Evolutionary conservation across 306 rosid species (phyloP), one percentile per base, ranked within the genome.

Genomic region (Fragaria iinumae): DNA sequence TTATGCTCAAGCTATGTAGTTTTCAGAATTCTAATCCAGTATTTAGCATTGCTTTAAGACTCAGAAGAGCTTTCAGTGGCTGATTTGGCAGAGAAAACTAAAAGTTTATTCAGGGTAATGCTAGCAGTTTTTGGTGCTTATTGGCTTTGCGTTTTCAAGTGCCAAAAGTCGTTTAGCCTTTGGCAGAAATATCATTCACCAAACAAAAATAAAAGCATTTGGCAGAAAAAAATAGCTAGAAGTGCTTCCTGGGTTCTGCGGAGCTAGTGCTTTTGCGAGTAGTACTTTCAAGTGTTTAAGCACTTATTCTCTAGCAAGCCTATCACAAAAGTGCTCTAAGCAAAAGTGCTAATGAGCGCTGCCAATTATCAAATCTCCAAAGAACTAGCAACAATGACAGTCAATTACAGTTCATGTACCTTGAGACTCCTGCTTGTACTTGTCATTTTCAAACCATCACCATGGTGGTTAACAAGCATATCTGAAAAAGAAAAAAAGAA

Each of bases 351-450:
- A 62, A 5, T 12, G 39, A 62, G 20, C 20, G 36, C 32, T 59
- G 36, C 36, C 32, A 4, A n/a, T 3, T 39, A 39, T 16, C 3
- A 32, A 16, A 64, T 34, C 36, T 16, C 9, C 16, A 16, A 64
- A 64, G 12, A 65, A 32, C 44, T 65, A 23, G 29, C n/a, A n/a
- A 11, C 27, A 62, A 63, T n/a, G 81, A 73, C 64, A 45, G 56
- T 29, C 50, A 59, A 63, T 45, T 74, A 21, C 36, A 80, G 64
- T 18, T 59, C 52, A 81, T 48, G 13, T 88, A 91, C 97, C 98
- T 89, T 90, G 69, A 93, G 80, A 80, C 85, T 91, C 80, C 96
- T 84, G 82, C 80, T 83, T 50, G 1, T 21, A 11, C 50, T 7
- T 76, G 57, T 79, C 79, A 25, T 29, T 20, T 78, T 75, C 59